Evolutionary conservation across 2,329 filamentous ascomycete species (phyloP).

Genomic region (Macrophomina pseudophaseolina): DNA sequence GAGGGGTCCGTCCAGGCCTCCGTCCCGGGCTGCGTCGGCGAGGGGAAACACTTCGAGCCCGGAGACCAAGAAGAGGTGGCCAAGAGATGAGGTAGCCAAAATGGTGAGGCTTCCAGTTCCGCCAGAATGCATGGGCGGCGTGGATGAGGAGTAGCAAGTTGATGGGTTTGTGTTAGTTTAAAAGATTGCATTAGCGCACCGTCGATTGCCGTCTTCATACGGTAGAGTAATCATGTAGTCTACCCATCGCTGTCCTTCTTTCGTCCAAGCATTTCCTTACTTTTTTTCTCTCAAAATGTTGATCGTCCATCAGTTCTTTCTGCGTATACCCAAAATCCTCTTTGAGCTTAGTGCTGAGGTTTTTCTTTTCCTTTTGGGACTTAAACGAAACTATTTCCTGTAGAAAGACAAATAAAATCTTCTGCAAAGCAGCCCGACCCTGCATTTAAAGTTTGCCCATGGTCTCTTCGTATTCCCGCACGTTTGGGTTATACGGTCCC

Average conservation of each 20-base stretch:
- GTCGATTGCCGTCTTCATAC: not conserved
- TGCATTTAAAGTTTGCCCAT: not conserved
- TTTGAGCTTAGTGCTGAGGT: not conserved
- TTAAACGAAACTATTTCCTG: not conserved
- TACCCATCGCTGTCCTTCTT: too few relatives aligned
- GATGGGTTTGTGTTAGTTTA: not conserved
- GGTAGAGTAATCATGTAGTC: not conserved
- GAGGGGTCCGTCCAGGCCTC: slow-evolving; percentile 2
- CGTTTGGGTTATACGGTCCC: not conserved
- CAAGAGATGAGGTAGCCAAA: slow-evolving; percentile 4
- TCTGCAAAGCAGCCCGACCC: not conserved
- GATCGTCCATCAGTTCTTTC: slow-evolving; percentile 6
- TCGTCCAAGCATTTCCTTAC: not conserved
- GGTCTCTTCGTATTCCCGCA: not conserved
- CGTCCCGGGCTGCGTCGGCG: not conserved
- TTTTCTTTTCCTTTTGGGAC: not conserved
- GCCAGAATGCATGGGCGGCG: not conserved
- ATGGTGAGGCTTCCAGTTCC: not conserved
- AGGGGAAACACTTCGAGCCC: not conserved
- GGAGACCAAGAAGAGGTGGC: not conserved
- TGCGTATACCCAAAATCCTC: slow-evolving; percentile 13
- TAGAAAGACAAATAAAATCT: not conserved
- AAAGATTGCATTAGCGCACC: not conserved
- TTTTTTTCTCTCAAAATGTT: not conserved
- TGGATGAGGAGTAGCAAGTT: not conserved